A percentile compares a stretch with the other conserved stretches of the same genome.
These are phyloP conservation scores for Didymella sp. DNA, from an alignment of 2,329 filamentous ascomycete species.

Conservation along the genomic window DNA sequence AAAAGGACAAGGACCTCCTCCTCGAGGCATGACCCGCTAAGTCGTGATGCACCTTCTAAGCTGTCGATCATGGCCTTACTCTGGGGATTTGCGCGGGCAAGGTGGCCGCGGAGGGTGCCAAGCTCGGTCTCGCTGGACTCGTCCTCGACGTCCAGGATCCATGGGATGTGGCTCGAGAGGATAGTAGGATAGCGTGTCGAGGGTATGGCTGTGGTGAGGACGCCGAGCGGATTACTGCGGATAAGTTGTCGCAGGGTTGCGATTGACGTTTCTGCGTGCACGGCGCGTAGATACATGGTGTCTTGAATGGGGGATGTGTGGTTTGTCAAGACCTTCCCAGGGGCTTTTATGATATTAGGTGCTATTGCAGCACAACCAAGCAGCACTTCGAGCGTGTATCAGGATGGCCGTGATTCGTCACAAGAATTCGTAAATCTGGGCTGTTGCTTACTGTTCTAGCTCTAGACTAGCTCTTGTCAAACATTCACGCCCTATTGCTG, in stretches of 20 bases:
- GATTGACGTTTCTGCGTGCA: conserved; percentile 57
- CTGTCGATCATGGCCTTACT: conserved; percentile 64
- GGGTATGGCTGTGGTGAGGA: conserved; percentile 67
- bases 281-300: conserved; percentile 62
- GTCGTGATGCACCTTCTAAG: conserved; percentile 49
- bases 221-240: conserved; percentile 63
- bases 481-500: conserved; percentile 2
- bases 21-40: conserved; percentile 17
- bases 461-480: conserved; percentile 1
- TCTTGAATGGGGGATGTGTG: background rate
- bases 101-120: conserved; percentile 64
- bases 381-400: background rate
- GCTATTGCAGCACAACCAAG: background rate
- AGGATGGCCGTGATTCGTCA: background rate
- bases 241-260: conserved; percentile 63
- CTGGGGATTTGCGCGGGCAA: conserved; percentile 70
- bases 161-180: conserved; percentile 37
- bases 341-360: background rate
- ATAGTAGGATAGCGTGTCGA: conserved; percentile 28
- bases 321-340: background rate
- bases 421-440: background rate
- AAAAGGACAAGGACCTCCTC: conserved; percentile 70
- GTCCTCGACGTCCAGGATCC: conserved; percentile 47
- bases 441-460: background rate
- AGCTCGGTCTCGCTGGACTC: conserved; percentile 52